Evolutionary conservation across 2,329 filamentous ascomycete species (phyloP).

Genomic region (Trichoderma pleuroti): DNA sequence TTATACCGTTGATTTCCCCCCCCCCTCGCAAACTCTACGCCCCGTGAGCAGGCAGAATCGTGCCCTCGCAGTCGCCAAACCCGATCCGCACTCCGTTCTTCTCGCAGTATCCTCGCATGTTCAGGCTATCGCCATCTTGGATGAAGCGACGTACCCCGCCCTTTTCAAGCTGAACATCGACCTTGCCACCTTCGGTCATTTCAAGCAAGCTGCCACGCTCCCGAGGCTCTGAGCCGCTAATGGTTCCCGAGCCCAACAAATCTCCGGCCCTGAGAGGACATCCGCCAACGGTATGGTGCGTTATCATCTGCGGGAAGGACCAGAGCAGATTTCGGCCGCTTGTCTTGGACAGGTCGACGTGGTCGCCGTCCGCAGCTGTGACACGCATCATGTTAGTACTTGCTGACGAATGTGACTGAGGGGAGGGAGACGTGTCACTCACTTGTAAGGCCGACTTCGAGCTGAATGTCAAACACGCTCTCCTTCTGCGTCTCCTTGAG

Average conservation of each 20-base stretch:
- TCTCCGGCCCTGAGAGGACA: conserved; percentile 74
- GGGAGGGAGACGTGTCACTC: conserved; percentile 22
- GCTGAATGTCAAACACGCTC: conserved; percentile 36
- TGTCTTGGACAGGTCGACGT: conserved; percentile 33
- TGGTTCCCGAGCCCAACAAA: conserved; percentile 74
- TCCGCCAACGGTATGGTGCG: conserved; percentile 75
- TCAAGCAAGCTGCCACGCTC: conserved; percentile 69
- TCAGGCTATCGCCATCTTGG: conserved; percentile 69
- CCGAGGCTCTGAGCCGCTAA: conserved; percentile 60
- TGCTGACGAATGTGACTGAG: no score
- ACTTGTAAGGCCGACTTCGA: conserved; percentile 41
- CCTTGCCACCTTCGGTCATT: conserved; percentile 67
- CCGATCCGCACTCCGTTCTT: conserved; percentile 66
- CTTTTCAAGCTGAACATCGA: conserved; percentile 55
- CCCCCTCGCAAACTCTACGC: neutral
- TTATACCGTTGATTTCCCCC: neutral
- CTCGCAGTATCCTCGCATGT: conserved; percentile 63
- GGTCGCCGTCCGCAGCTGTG: conserved; percentile 32
- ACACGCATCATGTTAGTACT: neutral
- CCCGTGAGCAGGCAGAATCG: conserved; percentile 17
- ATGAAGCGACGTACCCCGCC: conserved; percentile 69
- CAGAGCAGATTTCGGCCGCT: conserved; percentile 57
- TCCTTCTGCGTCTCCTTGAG: conserved; percentile 53
- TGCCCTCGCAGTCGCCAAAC: conserved; percentile 57
- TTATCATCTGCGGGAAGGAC: conserved; percentile 80